Evolutionary conservation across 371 early-diverging fungal species (phyloP), one percentile per base, ranked within the genome.

Genomic region (Rhizopus microsporus): DNA sequence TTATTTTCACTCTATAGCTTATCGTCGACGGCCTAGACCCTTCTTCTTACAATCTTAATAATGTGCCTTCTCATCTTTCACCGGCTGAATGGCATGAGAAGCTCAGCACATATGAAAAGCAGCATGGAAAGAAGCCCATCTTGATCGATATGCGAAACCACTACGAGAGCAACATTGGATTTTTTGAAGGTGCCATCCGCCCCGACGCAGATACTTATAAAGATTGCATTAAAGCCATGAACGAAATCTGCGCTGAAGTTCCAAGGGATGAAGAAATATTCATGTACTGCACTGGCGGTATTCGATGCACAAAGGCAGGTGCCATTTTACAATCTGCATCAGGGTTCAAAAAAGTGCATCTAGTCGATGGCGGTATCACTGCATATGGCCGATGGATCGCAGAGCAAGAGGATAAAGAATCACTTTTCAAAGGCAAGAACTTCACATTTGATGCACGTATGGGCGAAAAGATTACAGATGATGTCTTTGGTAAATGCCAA

Each of bases 91-190:
- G 91, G 90, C 90, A 91, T 58, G 59, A 72, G 10, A 56, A 71
- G 13, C 43, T 68, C 31, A 57, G 56, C 0, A 56, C 57, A 15
- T 77, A 77, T 23, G 72, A 73, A 54, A 13, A 52, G 42, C 60
- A 65, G 46, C 70, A 75, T 54, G 72, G 73, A 17, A 68, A 75
- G 50, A 71, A 77, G 23, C 80, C 80, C 7, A 56, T 88, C 15
- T 59, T 92, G 46, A 85, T 93, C 31, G 93, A 93, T 62, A 90
- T 93, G 91, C 79, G 93, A 46, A 93, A 93, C 56, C 85, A 82
- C 30, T 93, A 91, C 60, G 93, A 93, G 67, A 87, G 85, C 54
- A 69, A 83, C 1, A 82, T 92, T 37, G 93, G 93, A 5, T 81
- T 81, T 54, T 92, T 92, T 64, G 85, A 85, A 42, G 80, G 83